phyloP scores from a whole-genome alignment of 2,329 filamentous ascomycete species.

The Talaromyces sp. region DNA sequence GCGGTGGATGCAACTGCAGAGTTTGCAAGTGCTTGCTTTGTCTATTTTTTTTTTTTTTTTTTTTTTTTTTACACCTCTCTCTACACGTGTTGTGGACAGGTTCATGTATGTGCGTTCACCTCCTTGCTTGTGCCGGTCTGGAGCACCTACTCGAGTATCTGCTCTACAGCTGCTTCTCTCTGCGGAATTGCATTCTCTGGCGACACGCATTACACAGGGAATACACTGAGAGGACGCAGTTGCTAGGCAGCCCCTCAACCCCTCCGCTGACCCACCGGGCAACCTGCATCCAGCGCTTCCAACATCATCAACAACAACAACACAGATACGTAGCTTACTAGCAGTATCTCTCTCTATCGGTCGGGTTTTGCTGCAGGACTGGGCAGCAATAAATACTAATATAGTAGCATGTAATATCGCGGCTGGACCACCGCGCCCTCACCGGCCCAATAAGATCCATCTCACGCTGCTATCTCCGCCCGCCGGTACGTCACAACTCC shows the following conservation, averaged over 20 bases:
- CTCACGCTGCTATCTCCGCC: neutral
- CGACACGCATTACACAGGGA: no score
- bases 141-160: no score
- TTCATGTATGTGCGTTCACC: neutral
- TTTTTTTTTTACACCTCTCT: constrained; percentile 15
- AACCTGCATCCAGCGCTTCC: constrained; percentile 4
- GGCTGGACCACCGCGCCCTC: neutral
- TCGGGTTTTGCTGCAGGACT: constrained; percentile 22
- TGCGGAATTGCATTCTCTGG: no score
- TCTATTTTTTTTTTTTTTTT: constrained; percentile 20
- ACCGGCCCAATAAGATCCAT: neutral
- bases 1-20: neutral
- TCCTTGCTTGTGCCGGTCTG: no score
- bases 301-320: neutral
- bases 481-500: neutral
- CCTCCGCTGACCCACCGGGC: neutral
- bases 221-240: no score
- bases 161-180: no score
- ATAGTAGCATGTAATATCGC: neutral
- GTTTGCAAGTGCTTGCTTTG: constrained; percentile 15
- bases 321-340: neutral
- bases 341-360: neutral
- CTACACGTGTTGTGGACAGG: constrained; percentile 5
- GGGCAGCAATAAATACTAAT: constrained; percentile 30
- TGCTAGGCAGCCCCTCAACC: neutral